Evolutionary conservation across 352 stramenopile species (phyloP), one percentile per base, ranked within the genome.

Genomic region (Phytophthora boehmeriae): DNA sequence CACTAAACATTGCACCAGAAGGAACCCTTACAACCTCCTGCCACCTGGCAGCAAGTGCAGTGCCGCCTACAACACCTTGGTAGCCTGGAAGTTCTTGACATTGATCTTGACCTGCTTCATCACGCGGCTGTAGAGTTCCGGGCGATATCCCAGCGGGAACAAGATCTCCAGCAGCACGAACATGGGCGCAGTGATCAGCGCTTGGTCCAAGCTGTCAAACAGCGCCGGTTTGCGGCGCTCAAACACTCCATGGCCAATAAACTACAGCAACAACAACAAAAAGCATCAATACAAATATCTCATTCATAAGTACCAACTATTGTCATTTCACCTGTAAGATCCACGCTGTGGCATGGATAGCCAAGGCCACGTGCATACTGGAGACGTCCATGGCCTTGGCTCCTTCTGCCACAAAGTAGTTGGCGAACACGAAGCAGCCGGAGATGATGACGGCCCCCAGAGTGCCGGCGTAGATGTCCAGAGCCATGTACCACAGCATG

Each of bases 161-260:
- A 96, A 60, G 13, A 90, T 65, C 56, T 96, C 88, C 8, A 97
- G 73, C 38, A 96, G 62, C 62, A 97, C 89, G 53, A 97, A 97
- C 67, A 97, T 83, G 2, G 89, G 89, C 2, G 90, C 90, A 0
- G 87, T 94, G 63, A 95, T 78, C 4, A 92, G 11, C 1, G 78
- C 88, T 48, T 97, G 89, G 73, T 94, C 86, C 38, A 95, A 65
- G 51, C 86, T 95, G 56, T 96, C 87, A 5, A 97, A 72, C 1
- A 97, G 75, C 45, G 90, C 90, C 0, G 90, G 90, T 39, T 92
- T 89, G 50, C 87, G 83, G 36, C 83, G 79, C 63, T 97, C 90
- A 19, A 91, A 96, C 28, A 96, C 72, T 20, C 76, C 83, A 69
- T 97, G 89, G 44, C 88, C 90, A 64, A 95, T 86, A 51, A 97